Percentiles rank a stretch among this genome's conserved stretches.
phyloP scores from a whole-genome alignment of 2,329 filamentous ascomycete genomes.

The Trichoderma simmonsii region DNA sequence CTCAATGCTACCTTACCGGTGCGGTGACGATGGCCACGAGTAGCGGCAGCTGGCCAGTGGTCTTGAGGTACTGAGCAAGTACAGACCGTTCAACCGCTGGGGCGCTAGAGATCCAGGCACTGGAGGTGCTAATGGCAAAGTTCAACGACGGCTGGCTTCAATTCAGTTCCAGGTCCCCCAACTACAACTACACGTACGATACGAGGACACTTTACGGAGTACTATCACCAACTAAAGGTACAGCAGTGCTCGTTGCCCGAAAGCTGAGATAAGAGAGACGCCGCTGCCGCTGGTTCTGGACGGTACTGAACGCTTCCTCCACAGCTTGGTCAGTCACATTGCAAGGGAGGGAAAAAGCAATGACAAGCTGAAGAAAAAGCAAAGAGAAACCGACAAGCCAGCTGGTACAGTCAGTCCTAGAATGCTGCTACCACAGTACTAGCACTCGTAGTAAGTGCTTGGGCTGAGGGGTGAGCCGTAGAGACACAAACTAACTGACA shows the following conservation, averaged over 20 bases:
- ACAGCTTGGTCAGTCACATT: background rate
- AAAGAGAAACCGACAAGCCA: background rate
- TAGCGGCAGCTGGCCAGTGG: background rate
- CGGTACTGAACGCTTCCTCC: background rate
- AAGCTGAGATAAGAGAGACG: background rate
- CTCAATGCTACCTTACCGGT: slow-evolving; percentile 7
- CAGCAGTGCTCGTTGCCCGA: background rate
- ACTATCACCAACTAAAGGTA: background rate
- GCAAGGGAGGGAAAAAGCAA: background rate
- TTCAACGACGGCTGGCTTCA: background rate
- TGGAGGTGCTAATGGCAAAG: background rate
- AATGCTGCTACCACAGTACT: background rate
- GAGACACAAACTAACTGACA: background rate
- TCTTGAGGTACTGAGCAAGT: background rate
- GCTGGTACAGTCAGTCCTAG: background rate
- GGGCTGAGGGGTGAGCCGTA: slow-evolving; percentile 8
- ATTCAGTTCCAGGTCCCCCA: background rate
- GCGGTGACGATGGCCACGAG: background rate
- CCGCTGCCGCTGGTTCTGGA: background rate
- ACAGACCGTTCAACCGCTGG: background rate
- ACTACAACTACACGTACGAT: background rate
- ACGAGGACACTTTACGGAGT: background rate
- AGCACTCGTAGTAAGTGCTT: background rate
- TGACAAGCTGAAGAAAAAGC: background rate
- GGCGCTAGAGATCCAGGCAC: background rate